A percentile compares a stretch with the other conserved stretches of the same genome.
These are phyloP conservation scores for Hypoxylon lienhwacheense DNA, from an alignment of 495 filamentous ascomycete genomes.

Conservation along the genomic window DNA sequence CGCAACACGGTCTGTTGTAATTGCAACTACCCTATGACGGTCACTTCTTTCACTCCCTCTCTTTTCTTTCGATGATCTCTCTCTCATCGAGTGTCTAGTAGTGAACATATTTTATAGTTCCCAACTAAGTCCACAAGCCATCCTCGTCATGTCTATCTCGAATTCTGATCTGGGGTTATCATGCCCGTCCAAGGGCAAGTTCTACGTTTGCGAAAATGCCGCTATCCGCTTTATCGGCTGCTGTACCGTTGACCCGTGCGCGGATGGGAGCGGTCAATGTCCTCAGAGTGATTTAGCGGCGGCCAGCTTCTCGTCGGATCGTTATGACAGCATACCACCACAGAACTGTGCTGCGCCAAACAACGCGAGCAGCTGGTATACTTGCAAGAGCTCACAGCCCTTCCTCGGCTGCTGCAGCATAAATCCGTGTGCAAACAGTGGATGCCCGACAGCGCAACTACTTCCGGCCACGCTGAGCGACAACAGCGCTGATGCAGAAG, in stretches of 20 bases:
- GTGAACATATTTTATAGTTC: conserved; percentile 8
- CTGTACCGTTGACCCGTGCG: conserved; percentile 31
- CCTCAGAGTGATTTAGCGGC: conserved; percentile 13
- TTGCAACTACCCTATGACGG: conserved; percentile 1
- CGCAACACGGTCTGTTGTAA: conserved; percentile 11
- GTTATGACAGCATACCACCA: conserved; percentile 22
- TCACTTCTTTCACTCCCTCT: conserved; percentile 10
- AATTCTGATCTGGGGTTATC: conserved; percentile 26
- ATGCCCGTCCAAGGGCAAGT: conserved; percentile 25
- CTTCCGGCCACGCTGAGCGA: conserved; percentile 23
- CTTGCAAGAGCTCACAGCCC: conserved; percentile 24
- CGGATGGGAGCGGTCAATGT: conserved; percentile 28
- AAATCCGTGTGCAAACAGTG: conserved; percentile 16
- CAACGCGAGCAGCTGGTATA: conserved; percentile 22
- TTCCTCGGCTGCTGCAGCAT: conserved; percentile 28
- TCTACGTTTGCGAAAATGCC: conserved; percentile 28
- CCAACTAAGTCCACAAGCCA: conserved; percentile 1
- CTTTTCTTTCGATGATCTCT: conserved; percentile 6
- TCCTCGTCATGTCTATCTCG: conserved; percentile 15
- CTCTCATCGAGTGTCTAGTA: not conserved
- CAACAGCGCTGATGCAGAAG: conserved; percentile 11
- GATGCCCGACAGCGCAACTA: conserved; percentile 33
- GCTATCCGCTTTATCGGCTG: conserved; percentile 28
- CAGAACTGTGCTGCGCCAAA: conserved; percentile 24
- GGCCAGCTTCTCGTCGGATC: conserved; percentile 26